These are phyloP conservation scores for Kwoniella pini DNA, from an alignment of 768 basidiomycete species.

Conservation along the genomic window DNA sequence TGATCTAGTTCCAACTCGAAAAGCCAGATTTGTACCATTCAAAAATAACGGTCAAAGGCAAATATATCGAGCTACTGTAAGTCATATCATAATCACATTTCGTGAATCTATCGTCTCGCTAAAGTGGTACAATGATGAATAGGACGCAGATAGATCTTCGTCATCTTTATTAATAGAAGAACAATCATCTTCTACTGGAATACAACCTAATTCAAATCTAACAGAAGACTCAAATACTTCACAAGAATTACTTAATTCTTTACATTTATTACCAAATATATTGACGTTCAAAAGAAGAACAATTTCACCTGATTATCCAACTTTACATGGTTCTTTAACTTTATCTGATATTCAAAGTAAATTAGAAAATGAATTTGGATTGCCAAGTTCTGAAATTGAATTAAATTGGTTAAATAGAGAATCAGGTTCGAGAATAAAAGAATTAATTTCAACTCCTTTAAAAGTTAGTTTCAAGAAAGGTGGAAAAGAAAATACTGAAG, in stretches of 20 bases:
- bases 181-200: not conserved
- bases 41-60: slow-evolving; percentile 22
- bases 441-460: not conserved
- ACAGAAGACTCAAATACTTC: not conserved
- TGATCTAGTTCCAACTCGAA: slow-evolving; percentile 32
- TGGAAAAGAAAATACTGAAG: not conserved
- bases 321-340: slow-evolving; percentile 9
- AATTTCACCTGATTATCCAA: not conserved
- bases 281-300: not conserved
- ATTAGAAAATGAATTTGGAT: not conserved
- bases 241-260: not conserved
- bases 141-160: not conserved
- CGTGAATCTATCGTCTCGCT: too few relatives aligned
- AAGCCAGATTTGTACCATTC: slow-evolving; percentile 37
- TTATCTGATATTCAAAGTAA: slow-evolving; percentile 2
- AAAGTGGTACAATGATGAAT: too few relatives aligned
- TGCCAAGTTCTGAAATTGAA: not conserved
- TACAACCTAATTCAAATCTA: not conserved
- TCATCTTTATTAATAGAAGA: not conserved
- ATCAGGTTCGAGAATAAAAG: not conserved
- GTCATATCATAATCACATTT: not conserved
- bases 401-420: not conserved
- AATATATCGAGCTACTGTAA: slow-evolving; percentile 21
- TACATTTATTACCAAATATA: not conserved
- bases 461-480: not conserved